Conservation (phyloP, 345 rosid genomes). For the Psidium guajava region DNA sequence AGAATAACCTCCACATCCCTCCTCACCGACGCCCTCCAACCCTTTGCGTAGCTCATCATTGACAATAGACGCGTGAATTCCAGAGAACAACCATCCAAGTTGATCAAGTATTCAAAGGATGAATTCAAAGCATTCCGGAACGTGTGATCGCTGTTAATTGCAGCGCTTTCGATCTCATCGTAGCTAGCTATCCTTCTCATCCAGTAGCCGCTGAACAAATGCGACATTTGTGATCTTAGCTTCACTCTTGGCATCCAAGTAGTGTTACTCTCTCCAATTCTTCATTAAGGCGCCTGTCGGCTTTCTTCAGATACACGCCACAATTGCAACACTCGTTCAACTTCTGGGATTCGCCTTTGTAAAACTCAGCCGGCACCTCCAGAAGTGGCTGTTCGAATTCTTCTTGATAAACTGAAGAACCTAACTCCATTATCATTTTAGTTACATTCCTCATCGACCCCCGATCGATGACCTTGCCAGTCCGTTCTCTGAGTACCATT, state of each 20-base stretch:
- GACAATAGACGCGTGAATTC: conserved; percentile 85
- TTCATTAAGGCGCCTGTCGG: conserved; percentile 79
- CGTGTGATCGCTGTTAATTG: conserved; percentile 73
- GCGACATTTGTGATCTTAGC: conserved; percentile 81
- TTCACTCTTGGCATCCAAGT: conserved; percentile 84
- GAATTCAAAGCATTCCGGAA: conserved; percentile 92
- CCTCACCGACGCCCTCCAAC: conserved; percentile 74
- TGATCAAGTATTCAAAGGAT: conserved; percentile 83
- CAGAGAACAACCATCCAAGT: conserved; percentile 84
- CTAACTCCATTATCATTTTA: conserved; percentile 94
- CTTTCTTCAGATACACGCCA: conserved; percentile 81
- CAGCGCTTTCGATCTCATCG: conserved; percentile 46
- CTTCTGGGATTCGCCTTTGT: conserved; percentile 74
- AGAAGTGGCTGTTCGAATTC: conserved; percentile 91
- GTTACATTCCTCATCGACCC: conserved; percentile 81
- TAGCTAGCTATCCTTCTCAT: conserved; percentile 84
- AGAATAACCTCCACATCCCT: conserved; percentile 76
- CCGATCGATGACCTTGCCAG: conserved; percentile 81
- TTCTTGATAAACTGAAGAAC: conserved; percentile 78
- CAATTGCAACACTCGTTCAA: conserved; percentile 87
- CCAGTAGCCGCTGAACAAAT: conserved; percentile 81
- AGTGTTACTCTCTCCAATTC: conserved; percentile 92
- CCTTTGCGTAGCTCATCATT: conserved; percentile 92
- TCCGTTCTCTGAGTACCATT: conserved; percentile 60
- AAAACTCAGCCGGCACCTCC: conserved; percentile 84